Conservation (phyloP, 495 filamentous ascomycete species). For the Penicillium simplicissimum region DNA sequence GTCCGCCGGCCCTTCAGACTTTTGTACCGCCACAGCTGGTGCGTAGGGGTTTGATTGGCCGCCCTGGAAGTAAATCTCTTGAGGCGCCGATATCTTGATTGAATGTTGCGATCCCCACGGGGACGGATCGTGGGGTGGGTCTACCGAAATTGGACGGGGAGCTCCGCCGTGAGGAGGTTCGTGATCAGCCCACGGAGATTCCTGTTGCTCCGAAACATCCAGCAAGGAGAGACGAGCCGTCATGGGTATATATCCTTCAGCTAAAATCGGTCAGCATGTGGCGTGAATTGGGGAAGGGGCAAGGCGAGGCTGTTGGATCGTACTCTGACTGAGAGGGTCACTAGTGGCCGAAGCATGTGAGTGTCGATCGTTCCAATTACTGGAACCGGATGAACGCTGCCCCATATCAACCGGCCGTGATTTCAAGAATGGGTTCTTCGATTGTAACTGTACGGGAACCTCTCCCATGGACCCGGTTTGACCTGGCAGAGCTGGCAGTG, state of each 20-base stretch:
- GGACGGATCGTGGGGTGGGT: conserved; percentile 9
- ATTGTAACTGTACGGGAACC: conserved; percentile 38
- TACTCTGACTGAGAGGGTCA: conserved; percentile 39
- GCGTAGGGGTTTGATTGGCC: conserved; percentile 22
- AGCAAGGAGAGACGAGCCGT: conserved; percentile 46
- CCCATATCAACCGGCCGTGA: conserved; percentile 22
- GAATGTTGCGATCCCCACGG: conserved; percentile 29
- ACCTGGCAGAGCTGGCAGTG: conserved; percentile 3
- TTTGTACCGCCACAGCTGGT: conserved; percentile 19
- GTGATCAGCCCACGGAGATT: conserved; percentile 15
- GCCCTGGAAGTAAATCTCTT: conserved; percentile 24
- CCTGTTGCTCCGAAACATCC: conserved; percentile 31
- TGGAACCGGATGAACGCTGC: conserved; percentile 26
- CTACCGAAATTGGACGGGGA: neutral
- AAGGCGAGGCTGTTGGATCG: neutral
- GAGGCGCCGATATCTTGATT: conserved; percentile 19
- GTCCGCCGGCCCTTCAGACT: conserved; percentile 3
- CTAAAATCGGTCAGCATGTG: conserved; percentile 26
- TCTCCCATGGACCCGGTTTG: conserved; percentile 26
- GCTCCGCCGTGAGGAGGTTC: neutral
- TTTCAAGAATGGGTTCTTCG: conserved; percentile 49
- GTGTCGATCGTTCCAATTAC: conserved; percentile 27
- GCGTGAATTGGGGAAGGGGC: neutral
- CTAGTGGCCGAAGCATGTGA: conserved; percentile 30
- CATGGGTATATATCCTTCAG: conserved; percentile 50